Base-by-base conservation (phyloP, 1,139 yeast genomes). In the Blastobotrys raffinosifermentans region DNA sequence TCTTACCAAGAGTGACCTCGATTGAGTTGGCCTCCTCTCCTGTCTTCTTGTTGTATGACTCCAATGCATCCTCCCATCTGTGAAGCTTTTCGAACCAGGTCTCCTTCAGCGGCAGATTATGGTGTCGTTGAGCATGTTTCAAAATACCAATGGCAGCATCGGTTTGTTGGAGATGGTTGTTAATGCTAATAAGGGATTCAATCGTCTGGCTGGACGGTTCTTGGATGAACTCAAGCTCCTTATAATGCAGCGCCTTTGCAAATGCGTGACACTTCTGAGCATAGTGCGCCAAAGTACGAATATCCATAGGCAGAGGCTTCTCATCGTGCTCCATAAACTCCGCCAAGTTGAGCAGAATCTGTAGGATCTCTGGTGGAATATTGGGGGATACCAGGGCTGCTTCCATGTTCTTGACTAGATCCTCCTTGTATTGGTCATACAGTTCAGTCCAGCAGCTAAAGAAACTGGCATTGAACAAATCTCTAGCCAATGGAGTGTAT, bases 321-420 rank as follows among this genome's bases (percentile, higher is more conserved):
- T 87, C 96, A 59, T 89, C 97, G 53, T 91, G 97, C 55, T 93
- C 99, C 94, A 91, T 83, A 54, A 83, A 93, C 55, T 93, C 99
- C 0, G 96, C 95, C 39, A 93, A 67, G 49, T 89, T 89, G 49
- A 93, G 67, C 37, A 93, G 67, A 1, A 87, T 82, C 56, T 91
- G 98, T 49, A 89, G 82, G 31, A 91, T 89, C 53, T 93, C 99
- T 0, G 98, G 96, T 1, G 97, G 96, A 49, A 86, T 86, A 49
- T 89, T 85, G 1, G 94, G 85, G 0, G 96, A 81, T 1, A 89
- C 82, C 45, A 91, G 68, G 0, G 97, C 98, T 37, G 80, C 72
- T 54, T 94, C 87, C 33, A 93, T 71, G 1, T 95, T 75, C 50
- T 82, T 83, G 1, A 89, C 87, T 30, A 93, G 67, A 49, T 89